phyloP scores from a whole-genome alignment of 179 eudicot genomes.

The Patellifolia procumbens region DNA sequence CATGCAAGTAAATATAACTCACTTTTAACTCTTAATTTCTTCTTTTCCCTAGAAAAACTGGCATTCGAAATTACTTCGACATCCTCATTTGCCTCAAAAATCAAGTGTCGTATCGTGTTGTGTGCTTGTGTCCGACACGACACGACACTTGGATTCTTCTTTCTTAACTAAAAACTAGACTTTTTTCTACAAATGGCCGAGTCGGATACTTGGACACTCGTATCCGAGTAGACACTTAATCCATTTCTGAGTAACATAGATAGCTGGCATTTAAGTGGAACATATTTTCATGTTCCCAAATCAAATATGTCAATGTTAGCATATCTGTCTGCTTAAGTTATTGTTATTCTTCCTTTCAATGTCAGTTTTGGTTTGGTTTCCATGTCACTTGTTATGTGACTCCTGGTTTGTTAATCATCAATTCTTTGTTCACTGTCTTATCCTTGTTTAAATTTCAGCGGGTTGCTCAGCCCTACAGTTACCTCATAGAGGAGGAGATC shows the following conservation, averaged over 20 bases:
- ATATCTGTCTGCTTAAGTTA: background rate
- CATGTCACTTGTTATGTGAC: background rate
- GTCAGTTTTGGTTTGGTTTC: background rate
- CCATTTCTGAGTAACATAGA: too few species aligned
- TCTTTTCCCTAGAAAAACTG: background rate
- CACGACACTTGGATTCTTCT: too few species aligned
- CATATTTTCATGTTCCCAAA: background rate
- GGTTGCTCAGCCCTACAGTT: slow-evolving; percentile 40
- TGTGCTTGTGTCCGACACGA: too few species aligned
- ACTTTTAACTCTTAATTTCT: background rate
- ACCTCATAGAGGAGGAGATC: slow-evolving; percentile 73
- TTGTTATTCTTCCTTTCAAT: background rate
- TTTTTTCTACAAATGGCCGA: too few species aligned
- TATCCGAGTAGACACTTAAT: too few species aligned
- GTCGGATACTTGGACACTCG: too few species aligned
- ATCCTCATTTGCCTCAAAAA: too few species aligned
- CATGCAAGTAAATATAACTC: background rate
- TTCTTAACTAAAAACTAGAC: too few species aligned
- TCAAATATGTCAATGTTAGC: background rate
- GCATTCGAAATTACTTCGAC: too few species aligned
- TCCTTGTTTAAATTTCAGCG: slow-evolving; percentile 38
- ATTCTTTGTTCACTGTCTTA: background rate
- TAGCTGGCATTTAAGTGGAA: background rate
- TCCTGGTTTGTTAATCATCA: background rate
- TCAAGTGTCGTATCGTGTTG: too few species aligned